Base-by-base conservation (phyloP, 495 filamentous ascomycete species). In the Parachaetomium inaequale region DNA sequence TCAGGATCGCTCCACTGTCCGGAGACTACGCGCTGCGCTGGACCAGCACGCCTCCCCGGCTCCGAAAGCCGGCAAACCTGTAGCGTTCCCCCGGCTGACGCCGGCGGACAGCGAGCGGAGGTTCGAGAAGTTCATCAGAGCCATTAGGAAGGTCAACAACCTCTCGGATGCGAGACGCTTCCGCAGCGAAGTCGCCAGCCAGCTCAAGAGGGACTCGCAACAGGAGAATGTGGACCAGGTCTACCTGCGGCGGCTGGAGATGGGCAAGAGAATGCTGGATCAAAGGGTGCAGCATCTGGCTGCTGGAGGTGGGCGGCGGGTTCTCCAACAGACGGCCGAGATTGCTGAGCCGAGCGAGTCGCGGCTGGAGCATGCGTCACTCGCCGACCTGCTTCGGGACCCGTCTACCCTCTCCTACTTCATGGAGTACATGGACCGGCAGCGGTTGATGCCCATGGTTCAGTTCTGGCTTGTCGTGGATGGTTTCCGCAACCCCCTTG, bases 391-490 rank as follows among this genome's bases (percentile, higher is more conserved):
- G 23, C 81, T 99, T 59, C 88, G 92, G 63, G 89, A 94, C 72
- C 85, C 93, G 10, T 87, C 93, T 1, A 93, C 92, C 7, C 79
- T 98, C 17, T 97, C 93, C 12, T 99, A 96, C 70, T 97, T 98
- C 72, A 99, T 98, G 95, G 95, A 99, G 69, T 97, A 92, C 72
- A 97, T 98, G 95, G 95, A 99, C 72, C 88, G 93, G 29, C 87
- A 90, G 69, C 79, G 84, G 31, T 81, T 95, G 7, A 92, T 97
- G 86, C 82, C 87, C 15, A 75, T 96, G 42, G 94, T 99, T 1
- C 95, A 99, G 70, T 99, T 96, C 74, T 99, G 93, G 93, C 88
- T 99, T 47, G 93, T 98, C 25, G 95, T 98, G 17, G 94, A 98
- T 77, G 93, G 95, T 2, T 88, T 98, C 68, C 87, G 95, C n/a